Base-by-base conservation (phyloP, 2,329 filamentous ascomycete genomes). In the Exophiala sp. region DNA sequence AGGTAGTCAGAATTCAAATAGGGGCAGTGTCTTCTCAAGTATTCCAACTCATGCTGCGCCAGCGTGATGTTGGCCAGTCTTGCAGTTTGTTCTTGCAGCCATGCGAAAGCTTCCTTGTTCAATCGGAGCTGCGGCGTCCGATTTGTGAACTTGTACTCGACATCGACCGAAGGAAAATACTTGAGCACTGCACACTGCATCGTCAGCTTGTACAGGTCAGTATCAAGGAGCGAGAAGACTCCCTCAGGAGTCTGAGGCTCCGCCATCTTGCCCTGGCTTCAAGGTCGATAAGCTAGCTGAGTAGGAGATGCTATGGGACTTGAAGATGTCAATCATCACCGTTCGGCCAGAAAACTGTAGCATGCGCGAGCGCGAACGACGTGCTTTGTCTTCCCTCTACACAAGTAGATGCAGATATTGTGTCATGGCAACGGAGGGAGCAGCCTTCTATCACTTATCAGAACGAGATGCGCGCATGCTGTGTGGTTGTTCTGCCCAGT, bases 161-260 rank as follows among this genome's bases (percentile, higher is more conserved):
- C 93, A 38, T 83, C 79, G 50, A 74, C 73, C 51, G 90, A 77
- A 27, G 85, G 85, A 68, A 95, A 97, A 73, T 90, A 94, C 69
- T 94, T 94, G 60, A 94, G 79, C 58, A 97, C 85, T 55, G 89
- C 89, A 66, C 87, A 95, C 83, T 98, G 93, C 93, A 98, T 98
- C 16, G 93, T 98, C 69, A 98, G 72, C 71, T 98, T 98, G 79
- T 96, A 98, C 54, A 98, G 70, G 66, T 85, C 82, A 13, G 86
- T 91, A 64, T 93, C 87, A 47, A 93, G 75, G 64, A 93, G 85
- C 64, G 86, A 91, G 63, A 82, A 86, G 64, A 91, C 81, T 44
- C 86, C 87, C 70, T 87, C 85, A 3, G 85, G 83, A 43, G 48
- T 22, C 38, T 53, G 46, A 13, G 46, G 24, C 32, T 46, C 32